These are phyloP conservation scores for Sicyos baderoa DNA, from an alignment of 306 rosid species.

Conservation along the genomic window DNA sequence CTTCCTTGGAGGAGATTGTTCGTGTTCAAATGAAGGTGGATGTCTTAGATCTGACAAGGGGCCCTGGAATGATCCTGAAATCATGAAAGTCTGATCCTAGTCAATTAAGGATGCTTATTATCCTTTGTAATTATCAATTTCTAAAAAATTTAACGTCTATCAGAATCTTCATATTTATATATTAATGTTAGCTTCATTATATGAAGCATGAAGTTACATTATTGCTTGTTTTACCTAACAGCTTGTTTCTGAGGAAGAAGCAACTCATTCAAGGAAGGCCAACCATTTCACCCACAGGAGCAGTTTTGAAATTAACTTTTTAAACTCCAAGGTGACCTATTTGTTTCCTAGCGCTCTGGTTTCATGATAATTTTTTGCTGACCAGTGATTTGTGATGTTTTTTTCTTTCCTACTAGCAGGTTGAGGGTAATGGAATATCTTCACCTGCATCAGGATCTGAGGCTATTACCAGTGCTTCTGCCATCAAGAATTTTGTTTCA, in stretches of 20 bases:
- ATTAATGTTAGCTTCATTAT: neutral
- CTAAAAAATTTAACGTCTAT: constrained; percentile 5
- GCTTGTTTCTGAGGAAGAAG: constrained; percentile 59
- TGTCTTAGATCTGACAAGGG: constrained; percentile 86
- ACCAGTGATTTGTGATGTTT: constrained; percentile 20
- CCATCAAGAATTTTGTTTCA: constrained; percentile 30
- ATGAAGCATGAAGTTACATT: constrained; percentile 14
- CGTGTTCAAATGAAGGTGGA: constrained; percentile 77
- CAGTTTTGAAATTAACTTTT: constrained; percentile 36
- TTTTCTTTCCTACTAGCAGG: constrained; percentile 30
- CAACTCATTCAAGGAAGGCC: constrained; percentile 33
- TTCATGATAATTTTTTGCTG: constrained; percentile 20
- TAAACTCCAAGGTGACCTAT: constrained; percentile 44
- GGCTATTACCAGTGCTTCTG: constrained; percentile 35
- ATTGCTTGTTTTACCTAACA: constrained; percentile 32
- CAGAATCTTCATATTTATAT: neutral
- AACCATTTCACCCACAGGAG: constrained; percentile 31
- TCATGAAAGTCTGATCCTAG: constrained; percentile 60
- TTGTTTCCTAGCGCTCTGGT: constrained; percentile 12
- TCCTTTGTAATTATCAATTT: constrained; percentile 16
- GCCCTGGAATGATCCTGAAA: constrained; percentile 86
- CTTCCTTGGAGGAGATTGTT: constrained; percentile 89
- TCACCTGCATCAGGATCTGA: constrained; percentile 42
- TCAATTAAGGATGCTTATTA: constrained; percentile 20
- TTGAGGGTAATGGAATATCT: constrained; percentile 36